Conservation (phyloP, 345 rosid species). For the Nephelium lappaceum region DNA sequence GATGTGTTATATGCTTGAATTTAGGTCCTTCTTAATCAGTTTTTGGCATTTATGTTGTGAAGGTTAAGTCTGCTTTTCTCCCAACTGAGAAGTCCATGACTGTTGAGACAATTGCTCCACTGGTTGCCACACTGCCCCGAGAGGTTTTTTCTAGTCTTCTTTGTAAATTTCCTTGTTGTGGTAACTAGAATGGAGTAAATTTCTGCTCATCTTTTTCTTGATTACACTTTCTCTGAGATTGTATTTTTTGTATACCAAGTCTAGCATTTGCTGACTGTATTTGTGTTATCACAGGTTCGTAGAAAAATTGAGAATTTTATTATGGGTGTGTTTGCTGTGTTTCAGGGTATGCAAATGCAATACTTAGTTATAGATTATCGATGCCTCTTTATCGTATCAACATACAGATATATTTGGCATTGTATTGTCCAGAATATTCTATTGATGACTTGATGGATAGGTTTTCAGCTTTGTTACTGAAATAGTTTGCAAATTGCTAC, state of each 20-base stretch:
- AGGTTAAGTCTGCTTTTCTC: constrained; percentile 80
- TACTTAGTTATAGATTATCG: constrained; percentile 45
- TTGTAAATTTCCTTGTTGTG: neutral
- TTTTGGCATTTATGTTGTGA: constrained; percentile 19
- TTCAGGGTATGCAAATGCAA: constrained; percentile 81
- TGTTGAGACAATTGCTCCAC: constrained; percentile 72
- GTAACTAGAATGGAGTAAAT: neutral
- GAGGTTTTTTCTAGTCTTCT: constrained; percentile 45
- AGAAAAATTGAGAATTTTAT: constrained; percentile 72
- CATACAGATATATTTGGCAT: neutral
- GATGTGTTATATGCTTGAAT: constrained; percentile 6
- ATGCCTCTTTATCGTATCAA: constrained; percentile 48
- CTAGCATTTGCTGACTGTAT: constrained; percentile 11
- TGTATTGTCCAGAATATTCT: neutral
- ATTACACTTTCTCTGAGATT: constrained; percentile 48
- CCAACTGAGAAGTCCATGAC: constrained; percentile 71
- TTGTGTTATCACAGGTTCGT: constrained; percentile 50
- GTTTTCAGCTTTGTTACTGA: neutral
- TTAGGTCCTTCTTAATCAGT: neutral
- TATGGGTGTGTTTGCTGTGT: constrained; percentile 67
- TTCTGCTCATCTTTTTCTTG: constrained; percentile 54
- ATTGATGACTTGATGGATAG: constrained; percentile 22
- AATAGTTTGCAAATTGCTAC: constrained; percentile 9
- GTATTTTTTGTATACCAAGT: constrained; percentile 55
- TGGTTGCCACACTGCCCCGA: constrained; percentile 87